Evolutionary conservation across 345 rosid genomes (phyloP).

Genomic region (Eutrema heterophyllum): DNA sequence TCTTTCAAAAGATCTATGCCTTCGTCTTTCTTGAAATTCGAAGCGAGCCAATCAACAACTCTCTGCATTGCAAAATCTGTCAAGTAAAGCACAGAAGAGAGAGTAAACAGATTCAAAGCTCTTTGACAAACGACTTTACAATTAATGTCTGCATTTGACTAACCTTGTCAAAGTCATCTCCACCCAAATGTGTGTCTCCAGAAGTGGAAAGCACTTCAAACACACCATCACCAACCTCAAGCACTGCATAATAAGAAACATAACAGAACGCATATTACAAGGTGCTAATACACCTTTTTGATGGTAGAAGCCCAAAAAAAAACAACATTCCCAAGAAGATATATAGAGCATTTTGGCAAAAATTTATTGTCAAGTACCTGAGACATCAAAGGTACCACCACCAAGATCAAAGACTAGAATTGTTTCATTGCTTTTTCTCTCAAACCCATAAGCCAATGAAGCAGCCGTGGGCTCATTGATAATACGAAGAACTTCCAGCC

Average conservation of each 20-base stretch:
- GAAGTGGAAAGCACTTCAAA: slow-evolving; percentile 98
- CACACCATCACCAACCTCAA: slow-evolving; percentile 99
- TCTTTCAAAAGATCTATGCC: slow-evolving; percentile 96
- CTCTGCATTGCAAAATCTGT: slow-evolving; percentile 46
- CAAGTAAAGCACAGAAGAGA: neutral
- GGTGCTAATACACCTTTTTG: neutral
- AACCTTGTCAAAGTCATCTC: slow-evolving; percentile 98
- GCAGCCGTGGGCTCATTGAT: slow-evolving; percentile 99
- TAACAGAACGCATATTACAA: neutral
- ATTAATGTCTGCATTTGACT: neutral
- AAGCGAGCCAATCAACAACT: slow-evolving; percentile 94
- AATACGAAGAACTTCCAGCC: slow-evolving; percentile 82
- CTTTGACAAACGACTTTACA: neutral
- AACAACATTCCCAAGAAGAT: too few species aligned
- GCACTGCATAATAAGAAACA: slow-evolving; percentile 46
- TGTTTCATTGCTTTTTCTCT: slow-evolving; percentile 88
- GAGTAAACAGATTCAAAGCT: neutral
- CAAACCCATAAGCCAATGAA: slow-evolving; percentile 96
- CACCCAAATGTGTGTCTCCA: slow-evolving; percentile 99
- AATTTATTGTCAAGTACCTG: slow-evolving; percentile 44
- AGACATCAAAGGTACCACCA: slow-evolving; percentile 99
- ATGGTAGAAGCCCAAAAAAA: neutral
- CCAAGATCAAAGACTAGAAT: slow-evolving; percentile 98
- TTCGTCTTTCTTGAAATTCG: slow-evolving; percentile 70
- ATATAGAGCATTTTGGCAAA: neutral